Percentiles rank a stretch among this genome's conserved stretches.
These are phyloP conservation scores for Oryza glaberrima DNA, from an alignment of 176 grass and related monocot genomes.

Conservation along the genomic window DNA sequence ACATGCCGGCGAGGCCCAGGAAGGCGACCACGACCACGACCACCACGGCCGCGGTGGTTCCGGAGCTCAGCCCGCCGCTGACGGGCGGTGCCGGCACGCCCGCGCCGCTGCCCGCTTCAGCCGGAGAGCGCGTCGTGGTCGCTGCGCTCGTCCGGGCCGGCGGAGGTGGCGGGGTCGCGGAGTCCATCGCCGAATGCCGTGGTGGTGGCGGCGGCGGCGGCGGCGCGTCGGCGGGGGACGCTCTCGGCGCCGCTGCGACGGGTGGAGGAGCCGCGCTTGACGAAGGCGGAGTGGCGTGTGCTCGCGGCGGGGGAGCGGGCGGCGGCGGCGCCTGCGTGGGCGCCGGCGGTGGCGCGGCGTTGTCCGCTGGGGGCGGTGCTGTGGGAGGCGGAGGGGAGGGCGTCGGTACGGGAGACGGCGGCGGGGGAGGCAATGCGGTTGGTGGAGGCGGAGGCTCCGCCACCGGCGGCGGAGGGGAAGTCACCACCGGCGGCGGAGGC, in stretches of 20 bases:
- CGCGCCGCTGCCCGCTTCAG: slow-evolving; percentile 3
- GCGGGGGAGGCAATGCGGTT: slow-evolving; percentile 19
- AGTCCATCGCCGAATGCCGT: background rate
- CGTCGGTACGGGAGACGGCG: background rate
- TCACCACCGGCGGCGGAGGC: slow-evolving; percentile 23
- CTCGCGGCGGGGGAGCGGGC: slow-evolving; percentile 8
- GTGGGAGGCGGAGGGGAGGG: slow-evolving; percentile 36
- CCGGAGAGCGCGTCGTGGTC: background rate
- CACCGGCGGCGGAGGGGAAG: background rate
- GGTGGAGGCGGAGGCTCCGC: slow-evolving; percentile 36
- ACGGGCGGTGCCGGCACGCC: background rate
- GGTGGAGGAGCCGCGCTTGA: slow-evolving; percentile 18
- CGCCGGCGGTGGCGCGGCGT: slow-evolving; percentile 25
- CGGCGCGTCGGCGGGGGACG: background rate
- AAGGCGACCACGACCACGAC: slow-evolving; percentile 51
- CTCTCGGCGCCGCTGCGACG: background rate
- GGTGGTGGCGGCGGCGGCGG: slow-evolving; percentile 6
- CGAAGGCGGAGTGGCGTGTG: slow-evolving; percentile 13
- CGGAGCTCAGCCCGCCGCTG: slow-evolving; percentile 49
- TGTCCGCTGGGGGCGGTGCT: slow-evolving; percentile 41
- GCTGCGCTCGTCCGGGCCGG: background rate
- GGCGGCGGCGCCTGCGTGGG: background rate
- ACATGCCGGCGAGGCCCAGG: slow-evolving; percentile 50
- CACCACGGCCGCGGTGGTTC: slow-evolving; percentile 46
- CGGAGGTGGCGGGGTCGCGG: slow-evolving; percentile 27